Evolutionary conservation across 225 moss, liverwort and hornwort genomes (phyloP).

Genomic region (Physcomitrellopsis africana): DNA sequence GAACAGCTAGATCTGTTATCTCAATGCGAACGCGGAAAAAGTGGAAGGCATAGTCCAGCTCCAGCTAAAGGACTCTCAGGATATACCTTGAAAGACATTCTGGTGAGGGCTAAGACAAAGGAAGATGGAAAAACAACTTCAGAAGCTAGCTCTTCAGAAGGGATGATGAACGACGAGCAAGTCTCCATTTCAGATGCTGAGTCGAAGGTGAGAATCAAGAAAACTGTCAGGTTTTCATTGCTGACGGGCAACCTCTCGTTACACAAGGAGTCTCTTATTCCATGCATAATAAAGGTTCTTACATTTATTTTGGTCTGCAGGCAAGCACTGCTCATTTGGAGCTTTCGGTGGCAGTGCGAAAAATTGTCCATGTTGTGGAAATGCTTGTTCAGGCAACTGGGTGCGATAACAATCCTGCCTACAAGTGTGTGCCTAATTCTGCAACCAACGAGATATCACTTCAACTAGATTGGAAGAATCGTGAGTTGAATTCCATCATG

Average conservation of each 20-base stretch:
- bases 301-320: slow-evolving; percentile 33
- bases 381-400: slow-evolving; percentile 75
- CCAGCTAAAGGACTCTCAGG: slow-evolving; percentile 44
- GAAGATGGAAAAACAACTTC: slow-evolving; percentile 37
- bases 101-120: slow-evolving; percentile 35
- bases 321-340: slow-evolving; percentile 64
- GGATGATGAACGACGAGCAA: slow-evolving; percentile 57
- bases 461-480: slow-evolving; percentile 65
- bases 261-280: neutral
- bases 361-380: slow-evolving; percentile 62
- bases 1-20: slow-evolving; percentile 62
- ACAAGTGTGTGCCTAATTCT: slow-evolving; percentile 21
- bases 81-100: slow-evolving; percentile 49
- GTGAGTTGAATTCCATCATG: slow-evolving; percentile 49
- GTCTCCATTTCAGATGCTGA: slow-evolving; percentile 78
- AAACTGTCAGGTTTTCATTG: neutral
- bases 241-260: no score
- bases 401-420: slow-evolving; percentile 45
- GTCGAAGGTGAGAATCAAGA: slow-evolving; percentile 51
- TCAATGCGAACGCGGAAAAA: slow-evolving; percentile 45
- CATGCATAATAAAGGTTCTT: neutral
- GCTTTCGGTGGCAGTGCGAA: slow-evolving; percentile 61
- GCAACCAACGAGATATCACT: slow-evolving; percentile 39
- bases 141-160: slow-evolving; percentile 70
- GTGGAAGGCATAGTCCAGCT: slow-evolving; percentile 27